A percentile compares a stretch with the other conserved stretches of the same genome.
phyloP scores from a whole-genome alignment of 2,329 filamentous ascomycete species.

The Fusarium burgessii region DNA sequence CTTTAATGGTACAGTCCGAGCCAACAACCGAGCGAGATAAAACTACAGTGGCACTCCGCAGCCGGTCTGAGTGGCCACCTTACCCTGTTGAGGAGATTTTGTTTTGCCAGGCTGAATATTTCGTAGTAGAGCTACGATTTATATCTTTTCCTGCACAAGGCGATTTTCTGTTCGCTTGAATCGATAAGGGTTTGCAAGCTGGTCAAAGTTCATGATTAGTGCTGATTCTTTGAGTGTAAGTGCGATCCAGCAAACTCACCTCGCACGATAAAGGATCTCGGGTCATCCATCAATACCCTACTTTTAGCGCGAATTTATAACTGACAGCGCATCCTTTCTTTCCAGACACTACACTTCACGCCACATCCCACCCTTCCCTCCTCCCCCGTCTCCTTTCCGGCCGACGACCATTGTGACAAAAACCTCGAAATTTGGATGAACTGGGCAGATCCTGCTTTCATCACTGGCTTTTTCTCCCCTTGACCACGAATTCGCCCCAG shows the following conservation, averaged over 20 bases:
- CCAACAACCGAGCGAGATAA: conserved; percentile 21
- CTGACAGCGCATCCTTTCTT: conserved; percentile 39
- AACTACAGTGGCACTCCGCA: conserved; percentile 32
- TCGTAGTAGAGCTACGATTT: not conserved
- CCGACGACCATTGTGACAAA: conserved; percentile 35
- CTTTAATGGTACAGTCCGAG: conserved; percentile 11
- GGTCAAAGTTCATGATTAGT: conserved; percentile 14
- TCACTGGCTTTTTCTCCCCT: not conserved
- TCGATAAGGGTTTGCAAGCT: conserved; percentile 8
- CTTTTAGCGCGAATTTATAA: conserved; percentile 32
- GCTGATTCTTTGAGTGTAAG: conserved; percentile 26
- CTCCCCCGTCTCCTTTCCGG: conserved; percentile 46
- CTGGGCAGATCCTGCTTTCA: not conserved
- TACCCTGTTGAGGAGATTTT: conserved; percentile 3
- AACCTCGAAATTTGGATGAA: conserved; percentile 19
- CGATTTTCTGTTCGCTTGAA: not conserved
- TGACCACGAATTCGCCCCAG: conserved; percentile 13
- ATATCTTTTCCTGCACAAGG: not conserved
- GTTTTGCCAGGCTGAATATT: conserved; percentile 12
- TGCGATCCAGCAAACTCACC: conserved; percentile 1
- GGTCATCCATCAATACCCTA: conserved; percentile 26
- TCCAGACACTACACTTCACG: conserved; percentile 41
- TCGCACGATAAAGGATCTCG: conserved; percentile 23
- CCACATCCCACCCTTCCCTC: conserved; percentile 40
- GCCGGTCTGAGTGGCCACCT: conserved; percentile 1